Base-by-base conservation (phyloP, 768 basidiomycete species). In the Sarcomyxa edulis region DNA sequence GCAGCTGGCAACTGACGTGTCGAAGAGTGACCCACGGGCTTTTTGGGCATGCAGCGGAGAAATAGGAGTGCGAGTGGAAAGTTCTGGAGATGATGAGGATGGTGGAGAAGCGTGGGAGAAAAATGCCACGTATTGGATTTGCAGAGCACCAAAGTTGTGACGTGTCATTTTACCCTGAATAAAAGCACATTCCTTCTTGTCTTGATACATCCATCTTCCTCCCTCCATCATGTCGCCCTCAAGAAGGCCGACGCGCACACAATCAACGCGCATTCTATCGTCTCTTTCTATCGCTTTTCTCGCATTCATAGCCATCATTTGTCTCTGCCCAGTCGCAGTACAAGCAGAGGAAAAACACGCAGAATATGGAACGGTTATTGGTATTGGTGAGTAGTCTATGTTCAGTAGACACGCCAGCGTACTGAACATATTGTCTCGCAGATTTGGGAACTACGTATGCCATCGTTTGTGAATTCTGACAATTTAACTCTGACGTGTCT, bases 321-420 rank as follows among this genome's bases (percentile, higher is more conserved):
- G 76, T 57, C 65, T 91, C 47, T 79, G 75, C 52, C 83, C 87
- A 12, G 66, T 74, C 26, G 67, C 69, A 22, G 75, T 71, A 39
- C 65, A 61, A 35, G 90, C 88, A 31, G 78, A 84, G 48, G 37
- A 26, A 21, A 28, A 30, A 30, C 8, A 11, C 71, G 33, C 81
- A 21, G 86, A 93, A 54, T 93, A 87, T 60, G 92, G 93, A 40
- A 85, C 86, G 25, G 91, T 95, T 26, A 95, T 95, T 58, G 93
- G 89, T 76, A 89, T 91, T 56, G 86, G 84, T 88, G 48, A 33
- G 81, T 65, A n/a, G n/a, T n/a, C n/a, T 2, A 21, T 40, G 9
- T n/a, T 10, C 2, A 4, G 37, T 30, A 34, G 19, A 30, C 6
- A 6, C 22, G 27, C 5, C 37, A 19, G 37, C 28, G 24, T 5